Base-by-base conservation (phyloP, 1,284 basidiomycete species). In the Chalciporus sp. region DNA sequence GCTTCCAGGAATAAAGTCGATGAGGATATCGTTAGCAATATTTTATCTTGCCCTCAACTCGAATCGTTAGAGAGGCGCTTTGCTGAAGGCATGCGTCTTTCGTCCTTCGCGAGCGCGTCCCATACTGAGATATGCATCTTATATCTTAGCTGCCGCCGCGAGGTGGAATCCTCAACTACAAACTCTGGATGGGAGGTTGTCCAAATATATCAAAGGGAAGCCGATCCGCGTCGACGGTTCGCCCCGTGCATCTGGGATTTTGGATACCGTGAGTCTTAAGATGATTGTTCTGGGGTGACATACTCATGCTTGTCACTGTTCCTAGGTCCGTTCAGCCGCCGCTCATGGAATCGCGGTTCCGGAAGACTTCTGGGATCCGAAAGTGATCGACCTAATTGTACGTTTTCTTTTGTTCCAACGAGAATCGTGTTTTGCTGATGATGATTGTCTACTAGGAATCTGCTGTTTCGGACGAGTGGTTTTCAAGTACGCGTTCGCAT, bases 381-480 rank as follows among this genome's bases (percentile, higher is more conserved):
- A 67, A 10, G 76, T 87, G 8, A 68, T 85, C 10, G 79, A 81
- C 52, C 62, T 79, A 28, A 82, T 91, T 53, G 88, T 88, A 62
- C 45, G 83, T 76, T 27, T 23, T 14, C 41, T 5, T 2, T 11
- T n/a, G 44, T 40, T 53, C 19, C 20, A n/a, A 26, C 2, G 5
- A 26, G 40, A 55, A 11, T 23, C 23, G 44, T 23, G 42, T 9
- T 27, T 53, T 23, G 47, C 20, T 57, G 41, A 57, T 57, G 41
- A 57, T 51, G 31, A 12, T 20, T 19, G 11, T 31, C 44, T 42
- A 47, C 23, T 48, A 91, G 84, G 91, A 93, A 72, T 76, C 77
- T 48, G 90, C 90, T 17, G 82, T 91, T 8, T 80, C 88, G 27
- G 80, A 78, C 46, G 90, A 94, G 71, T 93, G 90, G 90, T 93